Base-by-base conservation (phyloP, 78 protist species). In the slime mould (Dictyostelium discoideum) region DNA sequence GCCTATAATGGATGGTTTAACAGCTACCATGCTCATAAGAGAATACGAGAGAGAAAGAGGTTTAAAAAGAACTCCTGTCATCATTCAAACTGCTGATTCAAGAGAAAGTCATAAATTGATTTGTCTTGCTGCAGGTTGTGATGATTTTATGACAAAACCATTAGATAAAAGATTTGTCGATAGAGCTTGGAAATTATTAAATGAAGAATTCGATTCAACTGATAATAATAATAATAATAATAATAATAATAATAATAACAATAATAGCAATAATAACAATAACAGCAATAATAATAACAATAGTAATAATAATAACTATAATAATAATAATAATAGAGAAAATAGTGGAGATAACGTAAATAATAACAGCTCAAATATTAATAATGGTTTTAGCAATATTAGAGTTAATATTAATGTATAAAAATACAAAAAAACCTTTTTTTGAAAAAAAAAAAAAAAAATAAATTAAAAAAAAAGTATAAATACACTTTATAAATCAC, bases 1-100 rank as follows among this genome's bases (percentile, higher is more conserved):
- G 96, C 96, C 96, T 46, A 87, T 93, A 22, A 93, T 93, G 96
- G 96, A 93, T 77, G 96, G 96, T 60, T 69, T 93, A 22, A 82
- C 96, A 7, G 87, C 94, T 14, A 93, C 93, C 3, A 93, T 87
- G 92, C 48, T 87, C 40, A 86, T 93, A 2, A 76, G 96, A 80
- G 96, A 93, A 6, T 93, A 86, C 46, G 96, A 93, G 69, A 82
- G 94, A 85, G 94, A 85, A 67, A 80, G 50, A 60, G 93, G 93
- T 24, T 32, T 93, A 24, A 85, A 57, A 63, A 74, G 96, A 84
- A 86, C 93, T 26, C 96, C 96, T 18, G 89, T 93, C 29, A 93
- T 93, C 74, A 93, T 93, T 29, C 96, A 93, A 60, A 93, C 96
- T 1, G 96, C 96, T 0, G 96, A 93, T 54, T 82, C 93, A 0